phyloP scores from a whole-genome alignment of 371 early-diverging fungal species.

The Mucor racemosus region DNA sequence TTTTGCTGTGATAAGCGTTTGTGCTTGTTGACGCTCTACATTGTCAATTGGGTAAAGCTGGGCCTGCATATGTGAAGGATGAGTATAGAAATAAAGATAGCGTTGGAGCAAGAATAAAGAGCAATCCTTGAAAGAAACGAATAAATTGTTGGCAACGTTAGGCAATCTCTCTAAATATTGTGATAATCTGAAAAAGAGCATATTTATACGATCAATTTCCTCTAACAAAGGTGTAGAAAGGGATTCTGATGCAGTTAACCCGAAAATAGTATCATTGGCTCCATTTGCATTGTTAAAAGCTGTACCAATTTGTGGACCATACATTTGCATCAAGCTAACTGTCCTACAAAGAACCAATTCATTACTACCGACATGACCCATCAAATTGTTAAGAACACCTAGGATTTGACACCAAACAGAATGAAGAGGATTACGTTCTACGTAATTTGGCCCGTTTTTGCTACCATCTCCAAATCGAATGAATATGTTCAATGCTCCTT shows the following conservation, averaged over 20 bases:
- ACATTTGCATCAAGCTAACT: slow-evolving; percentile 41
- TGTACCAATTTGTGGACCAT: slow-evolving; percentile 43
- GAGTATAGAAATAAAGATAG: slow-evolving; percentile 47
- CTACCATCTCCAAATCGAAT: slow-evolving; percentile 37
- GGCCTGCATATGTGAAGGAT: slow-evolving; percentile 50
- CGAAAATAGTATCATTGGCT: slow-evolving; percentile 26
- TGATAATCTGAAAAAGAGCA: slow-evolving; percentile 41
- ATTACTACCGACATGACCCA: slow-evolving; percentile 16
- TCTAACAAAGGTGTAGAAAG: slow-evolving; percentile 42
- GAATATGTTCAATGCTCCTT: slow-evolving; percentile 39
- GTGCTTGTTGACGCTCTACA: slow-evolving; percentile 35
- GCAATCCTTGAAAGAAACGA: slow-evolving; percentile 42
- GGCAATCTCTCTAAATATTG: slow-evolving; percentile 25
- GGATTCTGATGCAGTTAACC: slow-evolving; percentile 36
- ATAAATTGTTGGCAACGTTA: slow-evolving; percentile 30
- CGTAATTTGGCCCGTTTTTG: slow-evolving; percentile 17
- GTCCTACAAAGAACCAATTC: slow-evolving; percentile 27
- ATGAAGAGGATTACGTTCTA: slow-evolving; percentile 46
- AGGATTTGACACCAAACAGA: slow-evolving; percentile 48
- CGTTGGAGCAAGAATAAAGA: slow-evolving; percentile 40
- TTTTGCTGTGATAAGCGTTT: slow-evolving; percentile 12
- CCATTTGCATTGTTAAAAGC: slow-evolving; percentile 42
- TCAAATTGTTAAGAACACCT: slow-evolving; percentile 36
- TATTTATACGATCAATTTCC: slow-evolving; percentile 45
- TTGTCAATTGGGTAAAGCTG: slow-evolving; percentile 46